Conservation (phyloP, 1,139 yeast species). For the Tardiomyces digboiensis region DNA sequence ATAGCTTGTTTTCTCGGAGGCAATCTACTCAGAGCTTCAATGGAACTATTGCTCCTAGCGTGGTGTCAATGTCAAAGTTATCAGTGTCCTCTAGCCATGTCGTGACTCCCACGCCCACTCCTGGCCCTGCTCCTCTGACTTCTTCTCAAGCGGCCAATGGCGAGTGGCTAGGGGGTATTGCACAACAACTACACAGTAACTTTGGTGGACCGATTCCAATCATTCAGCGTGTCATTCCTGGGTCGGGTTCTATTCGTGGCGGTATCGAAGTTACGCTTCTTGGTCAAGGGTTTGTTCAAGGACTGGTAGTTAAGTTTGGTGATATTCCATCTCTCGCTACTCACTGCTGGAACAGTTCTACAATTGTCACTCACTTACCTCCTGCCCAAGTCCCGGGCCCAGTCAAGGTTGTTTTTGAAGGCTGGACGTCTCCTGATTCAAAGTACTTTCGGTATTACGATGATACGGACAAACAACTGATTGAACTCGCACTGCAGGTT, state of each 20-base stretch:
- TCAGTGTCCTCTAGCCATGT: no score
- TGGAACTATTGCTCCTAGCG: neutral
- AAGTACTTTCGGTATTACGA: constrained; percentile 81
- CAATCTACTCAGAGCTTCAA: neutral
- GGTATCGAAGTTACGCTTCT: constrained; percentile 89
- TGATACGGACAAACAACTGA: constrained; percentile 86
- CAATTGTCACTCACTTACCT: constrained; percentile 88
- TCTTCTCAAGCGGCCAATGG: no score
- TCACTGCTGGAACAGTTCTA: constrained; percentile 93
- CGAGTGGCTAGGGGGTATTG: no score
- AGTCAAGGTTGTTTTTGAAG: constrained; percentile 72
- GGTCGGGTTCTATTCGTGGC: constrained; percentile 92
- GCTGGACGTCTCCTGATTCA: constrained; percentile 25
- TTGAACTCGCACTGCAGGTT: constrained; percentile 87
- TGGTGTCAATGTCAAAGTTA: neutral
- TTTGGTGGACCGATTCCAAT: constrained; percentile 15
- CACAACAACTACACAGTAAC: neutral
- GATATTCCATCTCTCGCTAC: constrained; percentile 51
- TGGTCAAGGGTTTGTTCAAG: constrained; percentile 80
- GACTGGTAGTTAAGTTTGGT: constrained; percentile 80
- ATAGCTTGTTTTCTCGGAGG: neutral
- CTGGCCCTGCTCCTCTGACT: no score
- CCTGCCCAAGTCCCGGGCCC: constrained; percentile 88
- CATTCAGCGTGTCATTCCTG: constrained; percentile 75
- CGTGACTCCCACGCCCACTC: no score